Base-by-base conservation (phyloP, 2,329 filamentous ascomycete species). In the Ophiostoma pallidulum region DNA sequence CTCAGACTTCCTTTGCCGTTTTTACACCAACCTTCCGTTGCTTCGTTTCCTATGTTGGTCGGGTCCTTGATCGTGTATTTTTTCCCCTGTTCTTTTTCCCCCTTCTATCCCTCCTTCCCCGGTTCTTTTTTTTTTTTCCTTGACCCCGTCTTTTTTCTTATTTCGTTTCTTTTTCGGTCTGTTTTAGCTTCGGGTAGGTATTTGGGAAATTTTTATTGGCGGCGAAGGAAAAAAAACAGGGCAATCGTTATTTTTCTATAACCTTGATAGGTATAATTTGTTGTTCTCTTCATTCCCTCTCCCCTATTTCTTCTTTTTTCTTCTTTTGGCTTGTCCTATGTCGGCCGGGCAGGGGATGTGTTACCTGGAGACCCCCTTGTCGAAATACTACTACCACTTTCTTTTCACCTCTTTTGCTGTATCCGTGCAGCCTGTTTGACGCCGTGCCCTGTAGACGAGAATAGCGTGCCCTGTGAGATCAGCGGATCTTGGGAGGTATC, bases 181-280 rank as follows among this genome's bases (percentile, higher is more conserved):
- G 37, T 45, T 40, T 41, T 41, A 29, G 37, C 38, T 45, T 37
- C 37, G 50, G 52, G 48, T 51, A 37, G 50, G 52, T 43, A 18
- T 37, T 20, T 43, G 46, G 41, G 36, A 35, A n/a, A 42, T 13
- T 31, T 45, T 45, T 45, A 14, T 43, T 51, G 50, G 48, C 39
- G 50, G 50, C 48, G 42, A 52, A 45, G 52, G 50, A 50, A 51
- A 51, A 52, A 50, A 44, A 46, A 19, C 6, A 41, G 29, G 28
- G 38, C 29, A 38, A 49, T 46, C 47, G 35, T 31, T 53, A 33
- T 38, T 42, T 37, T n/a, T 45, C 18, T 31, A 39, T 43, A 43
- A 24, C 26, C 22, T 38, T 13, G 14, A 24, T 42, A 45, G 44
- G 47, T 47, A 12, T 51, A 47, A 43, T 50, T 43, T 44, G 26